Base-by-base conservation (phyloP, 2,329 filamentous ascomycete species). In the Fusarium subtropicale region DNA sequence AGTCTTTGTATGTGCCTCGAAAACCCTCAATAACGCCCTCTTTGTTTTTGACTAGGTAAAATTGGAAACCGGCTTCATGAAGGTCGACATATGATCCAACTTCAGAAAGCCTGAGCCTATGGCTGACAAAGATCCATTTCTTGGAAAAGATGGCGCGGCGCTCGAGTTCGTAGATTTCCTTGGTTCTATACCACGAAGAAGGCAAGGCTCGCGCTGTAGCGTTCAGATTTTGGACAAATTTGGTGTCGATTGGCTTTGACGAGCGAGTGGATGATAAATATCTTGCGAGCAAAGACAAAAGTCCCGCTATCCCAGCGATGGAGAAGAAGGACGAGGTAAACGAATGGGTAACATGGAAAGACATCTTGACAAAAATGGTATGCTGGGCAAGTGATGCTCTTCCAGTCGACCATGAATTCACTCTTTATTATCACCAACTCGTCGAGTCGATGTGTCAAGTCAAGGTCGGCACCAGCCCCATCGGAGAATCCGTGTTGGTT, bases 71-170 rank as follows among this genome's bases (percentile, higher is more conserved):
- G 2, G 86, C 86, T 9, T 87, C 76, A 6, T 84, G 80, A 56
- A 83, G 88, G 13, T 82, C 81, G 26, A 87, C 79, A 73, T 83
- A 90, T 64, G 88, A 84, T 7, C 87, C 88, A 3, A 79, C 70
- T 55, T 87, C 83, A 24, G 74, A 70, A 42, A 88, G 79, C 54
- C 85, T 81, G 46, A 80, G 79, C 64, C 82, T 79, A 78, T 88
- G 81, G 47, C 86, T 87, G n/a, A 83, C 81, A 18, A 87, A 80
- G n/a, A 85, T 80, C 85, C 85, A 87, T 69, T 83, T 82, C 68
- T 81, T 80, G 20, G 86, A 87, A 74, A 87, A 88, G 64, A 87
- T 85, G 22, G 85, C 83, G 12, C 86, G 80, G 16, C 84, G 76
- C 71, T 88, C 86, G 0, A 88, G 82, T 64, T 87, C 80, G 64